These are phyloP conservation scores for Heterobasidion irregulare DNA, from an alignment of 1,284 basidiomycete species.

Conservation along the genomic window DNA sequence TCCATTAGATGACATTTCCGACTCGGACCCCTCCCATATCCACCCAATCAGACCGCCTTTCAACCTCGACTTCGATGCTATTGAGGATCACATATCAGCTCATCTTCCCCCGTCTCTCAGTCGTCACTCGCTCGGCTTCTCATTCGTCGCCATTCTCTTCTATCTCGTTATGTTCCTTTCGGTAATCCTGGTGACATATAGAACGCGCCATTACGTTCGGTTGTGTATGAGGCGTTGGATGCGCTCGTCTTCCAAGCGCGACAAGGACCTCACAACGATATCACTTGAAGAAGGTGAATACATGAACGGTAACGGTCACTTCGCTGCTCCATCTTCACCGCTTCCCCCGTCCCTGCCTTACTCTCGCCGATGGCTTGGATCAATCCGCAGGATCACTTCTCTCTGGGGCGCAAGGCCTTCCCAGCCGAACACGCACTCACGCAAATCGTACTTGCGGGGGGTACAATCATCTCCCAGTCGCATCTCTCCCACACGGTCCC, in stretches of 20 bases:
- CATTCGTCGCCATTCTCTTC: slow-evolving; percentile 51
- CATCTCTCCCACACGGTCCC: slow-evolving; percentile 19
- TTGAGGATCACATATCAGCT: slow-evolving; percentile 55
- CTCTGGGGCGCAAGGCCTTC: slow-evolving; percentile 7
- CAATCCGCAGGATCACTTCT: slow-evolving; percentile 3
- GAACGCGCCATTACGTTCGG: slow-evolving; percentile 48
- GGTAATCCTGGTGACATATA: slow-evolving; percentile 35
- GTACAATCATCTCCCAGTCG: slow-evolving; percentile 19
- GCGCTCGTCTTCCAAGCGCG: slow-evolving; percentile 27
- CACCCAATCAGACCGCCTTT: slow-evolving; percentile 56
- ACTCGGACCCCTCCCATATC: slow-evolving; percentile 40
- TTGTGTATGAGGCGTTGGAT: slow-evolving; percentile 37
- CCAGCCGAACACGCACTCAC: slow-evolving; percentile 1
- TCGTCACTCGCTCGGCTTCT: slow-evolving; percentile 60
- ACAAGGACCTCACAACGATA: slow-evolving; percentile 28
- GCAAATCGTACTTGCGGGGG: slow-evolving; percentile 11
- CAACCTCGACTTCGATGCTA: slow-evolving; percentile 39
- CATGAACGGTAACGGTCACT: slow-evolving; percentile 1
- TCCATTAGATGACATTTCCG: slow-evolving; percentile 55
- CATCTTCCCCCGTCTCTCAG: slow-evolving; percentile 55
- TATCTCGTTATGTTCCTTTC: slow-evolving; percentile 35
- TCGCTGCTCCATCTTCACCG: slow-evolving; percentile 2
- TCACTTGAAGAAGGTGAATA: slow-evolving; percentile 52
- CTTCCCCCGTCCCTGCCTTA: slow-evolving; percentile 1
- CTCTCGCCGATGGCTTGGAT: slow-evolving; percentile 2